Base-by-base conservation (phyloP, 768 basidiomycete species). In the Suillus alpinus region DNA sequence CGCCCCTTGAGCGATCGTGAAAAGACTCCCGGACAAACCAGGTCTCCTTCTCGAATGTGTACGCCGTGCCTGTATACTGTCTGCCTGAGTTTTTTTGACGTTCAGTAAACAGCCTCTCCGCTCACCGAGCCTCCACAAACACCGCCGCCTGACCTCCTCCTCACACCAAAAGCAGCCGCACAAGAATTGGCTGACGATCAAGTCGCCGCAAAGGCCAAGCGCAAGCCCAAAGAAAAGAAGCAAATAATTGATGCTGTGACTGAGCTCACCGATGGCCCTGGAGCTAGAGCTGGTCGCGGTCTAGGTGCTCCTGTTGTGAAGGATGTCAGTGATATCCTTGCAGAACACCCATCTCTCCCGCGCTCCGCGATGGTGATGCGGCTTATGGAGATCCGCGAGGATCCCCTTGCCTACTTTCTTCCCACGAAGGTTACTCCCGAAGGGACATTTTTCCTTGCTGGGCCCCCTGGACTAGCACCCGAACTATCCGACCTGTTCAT, bases 161-260 rank as follows among this genome's bases (percentile, higher is more conserved):
- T 82, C 59, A 79, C 81, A 7, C 80, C 84, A 4, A 78, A 79
- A 4, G 82, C 82, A 16, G 81, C 80, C 10, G 80, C 77, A 32
- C 67, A 69, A 59, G 69, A 67, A 26, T 58, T 69, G 31, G 80
- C 78, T n/a, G 78, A 77, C 43, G 74, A 77, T 40, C 76, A 76
- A 53, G 67, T 73, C 13, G 72, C 69, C 62, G 55, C 68, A 39
- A 80, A 79, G 61, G 70, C 67, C 68, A 78, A 83, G 77, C 77
- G 83, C 66, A 83, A 87, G 73, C 65, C 71, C 73, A 86, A 84
- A 65, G 87, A 89, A 68, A 92, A 88, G 81, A 95, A 90, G 74
- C 89, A 92, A 65, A 92, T 95, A 49, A 90, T 96, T 59, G 95
- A 98, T 72, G 82, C 85, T n/a, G 84, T 93, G 47, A 95, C 91